Evolutionary conservation across 1,139 yeast genomes (phyloP).

Genomic region (Wickerhamomyces sp.): DNA sequence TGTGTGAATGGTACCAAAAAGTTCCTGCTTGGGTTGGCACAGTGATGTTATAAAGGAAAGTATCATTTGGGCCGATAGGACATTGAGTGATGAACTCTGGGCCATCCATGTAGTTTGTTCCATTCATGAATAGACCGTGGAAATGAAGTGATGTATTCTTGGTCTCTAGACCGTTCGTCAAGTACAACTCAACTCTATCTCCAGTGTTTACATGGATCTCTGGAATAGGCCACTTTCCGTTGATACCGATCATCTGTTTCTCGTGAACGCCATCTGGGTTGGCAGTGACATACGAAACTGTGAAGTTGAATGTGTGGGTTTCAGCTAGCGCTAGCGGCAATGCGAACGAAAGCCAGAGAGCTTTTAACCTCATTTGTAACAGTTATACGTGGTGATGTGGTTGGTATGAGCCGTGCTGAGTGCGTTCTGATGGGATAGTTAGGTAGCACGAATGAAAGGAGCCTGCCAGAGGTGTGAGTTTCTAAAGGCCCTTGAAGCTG

Average conservation of each 20-base stretch:
- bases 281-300: constrained; percentile 49
- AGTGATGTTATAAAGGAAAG: constrained; percentile 59
- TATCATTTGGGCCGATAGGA: constrained; percentile 64
- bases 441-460: too few relatives aligned
- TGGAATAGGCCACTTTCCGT: constrained; percentile 73
- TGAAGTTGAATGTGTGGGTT: constrained; percentile 48
- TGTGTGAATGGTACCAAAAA: constrained; percentile 82
- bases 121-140: constrained; percentile 69
- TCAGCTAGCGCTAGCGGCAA: constrained; percentile 26
- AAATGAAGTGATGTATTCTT: constrained; percentile 63
- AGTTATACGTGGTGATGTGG: too few relatives aligned
- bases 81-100: constrained; percentile 76
- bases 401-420: too few relatives aligned
- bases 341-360: constrained; percentile 1
- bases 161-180: constrained; percentile 52
- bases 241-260: constrained; percentile 57
- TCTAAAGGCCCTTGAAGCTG: too few relatives aligned
- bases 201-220: constrained; percentile 57
- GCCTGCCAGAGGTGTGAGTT: too few relatives aligned
- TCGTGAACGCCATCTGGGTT: constrained; percentile 59
- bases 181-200: constrained; percentile 53
- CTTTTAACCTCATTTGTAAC: not conserved
- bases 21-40: constrained; percentile 66
- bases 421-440: too few relatives aligned
- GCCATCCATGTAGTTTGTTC: constrained; percentile 66